These are phyloP conservation scores for Penicillium parvum DNA, from an alignment of 495 filamentous ascomycete species.

Conservation along the genomic window DNA sequence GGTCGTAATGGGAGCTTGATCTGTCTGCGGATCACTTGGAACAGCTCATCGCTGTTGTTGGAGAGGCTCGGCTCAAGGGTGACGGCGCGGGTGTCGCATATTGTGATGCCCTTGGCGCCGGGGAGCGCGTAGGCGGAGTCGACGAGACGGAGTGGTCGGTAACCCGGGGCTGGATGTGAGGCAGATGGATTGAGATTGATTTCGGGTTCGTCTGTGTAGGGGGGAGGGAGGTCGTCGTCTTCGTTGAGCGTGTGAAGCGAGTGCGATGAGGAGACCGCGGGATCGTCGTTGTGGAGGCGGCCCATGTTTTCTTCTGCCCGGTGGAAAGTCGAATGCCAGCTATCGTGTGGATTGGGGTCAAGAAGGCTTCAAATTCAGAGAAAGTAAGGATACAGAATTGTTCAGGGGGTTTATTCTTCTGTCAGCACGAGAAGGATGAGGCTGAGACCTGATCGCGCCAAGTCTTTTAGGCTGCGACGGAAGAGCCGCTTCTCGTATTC, in stretches of 20 bases:
- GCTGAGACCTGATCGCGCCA: no score
- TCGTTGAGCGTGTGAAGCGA: slow-evolving; percentile 23
- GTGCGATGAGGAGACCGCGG: slow-evolving; percentile 15
- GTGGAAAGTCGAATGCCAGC: no score
- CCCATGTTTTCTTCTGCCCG: slow-evolving; percentile 24
- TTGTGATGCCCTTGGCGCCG: slow-evolving; percentile 4
- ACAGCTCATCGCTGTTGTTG: slow-evolving; percentile 19
- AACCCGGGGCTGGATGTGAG: background rate
- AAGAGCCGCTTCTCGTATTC: no score
- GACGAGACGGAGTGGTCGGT: slow-evolving; percentile 11
- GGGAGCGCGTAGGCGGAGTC: slow-evolving; percentile 23
- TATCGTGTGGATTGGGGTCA: no score
- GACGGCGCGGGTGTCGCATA: slow-evolving; percentile 16
- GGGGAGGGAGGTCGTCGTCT: slow-evolving; percentile 19
- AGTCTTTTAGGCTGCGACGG: no score
- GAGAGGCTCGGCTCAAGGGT: slow-evolving; percentile 27
- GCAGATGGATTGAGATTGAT: slow-evolving; percentile 1
- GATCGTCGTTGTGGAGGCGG: slow-evolving; percentile 12
- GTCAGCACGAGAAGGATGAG: no score
- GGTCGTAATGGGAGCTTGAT: slow-evolving; percentile 35
- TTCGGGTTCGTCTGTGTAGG: slow-evolving; percentile 22
- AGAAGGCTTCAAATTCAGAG: no score
- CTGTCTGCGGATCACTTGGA: slow-evolving; percentile 26
- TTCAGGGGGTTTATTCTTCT: no score
- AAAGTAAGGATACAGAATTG: no score